Percentiles rank a stretch among this genome's conserved stretches.
Evolutionary conservation across 2,329 filamentous ascomycete genomes (phyloP).

Genomic region (Emericellopsis cladophorae): DNA sequence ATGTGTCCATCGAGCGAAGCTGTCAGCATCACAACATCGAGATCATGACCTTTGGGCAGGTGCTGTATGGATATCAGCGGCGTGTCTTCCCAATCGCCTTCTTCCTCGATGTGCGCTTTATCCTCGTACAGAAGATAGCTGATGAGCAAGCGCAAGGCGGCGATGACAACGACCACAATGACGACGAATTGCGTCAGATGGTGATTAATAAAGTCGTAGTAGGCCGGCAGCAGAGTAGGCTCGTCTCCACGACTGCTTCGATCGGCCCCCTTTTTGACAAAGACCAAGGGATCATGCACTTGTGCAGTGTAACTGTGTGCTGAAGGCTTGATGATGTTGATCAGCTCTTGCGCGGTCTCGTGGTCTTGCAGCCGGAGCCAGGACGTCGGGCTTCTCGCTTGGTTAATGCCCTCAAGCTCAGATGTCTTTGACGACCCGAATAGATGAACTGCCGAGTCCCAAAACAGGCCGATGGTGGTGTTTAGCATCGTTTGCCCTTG

Average conservation of each 20-base stretch:
- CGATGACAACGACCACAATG: constrained; percentile 48
- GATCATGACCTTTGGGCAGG: constrained; percentile 47
- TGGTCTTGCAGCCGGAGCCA: constrained; percentile 72
- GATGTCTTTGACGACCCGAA: constrained; percentile 20
- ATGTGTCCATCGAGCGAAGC: constrained; percentile 52
- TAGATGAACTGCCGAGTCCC: constrained; percentile 3
- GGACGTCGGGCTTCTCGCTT: constrained; percentile 61
- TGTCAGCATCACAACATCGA: constrained; percentile 56
- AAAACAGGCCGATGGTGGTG: constrained; percentile 6
- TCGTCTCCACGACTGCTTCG: constrained; percentile 39
- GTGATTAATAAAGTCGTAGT: constrained; percentile 54
- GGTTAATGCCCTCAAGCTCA: constrained; percentile 50
- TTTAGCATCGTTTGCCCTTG: constrained; percentile 36
- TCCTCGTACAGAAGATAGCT: constrained; percentile 63
- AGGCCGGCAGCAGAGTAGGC: constrained; percentile 20
- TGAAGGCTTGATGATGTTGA: constrained; percentile 60
- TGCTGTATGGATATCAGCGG: constrained; percentile 47
- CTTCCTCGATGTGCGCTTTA: constrained; percentile 28
- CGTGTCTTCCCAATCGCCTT: constrained; percentile 28
- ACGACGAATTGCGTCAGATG: constrained; percentile 47
- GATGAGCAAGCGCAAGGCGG: constrained; percentile 56
- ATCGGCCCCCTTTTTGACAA: constrained; percentile 57
- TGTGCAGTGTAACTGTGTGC: constrained; percentile 60
- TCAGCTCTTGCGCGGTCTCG: constrained; percentile 64
- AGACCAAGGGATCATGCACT: constrained; percentile 63